Evolutionary conservation across 371 early-diverging fungal species (phyloP), one percentile per base, ranked within the genome.

Genomic region (Blyttiomyces sp.): DNA sequence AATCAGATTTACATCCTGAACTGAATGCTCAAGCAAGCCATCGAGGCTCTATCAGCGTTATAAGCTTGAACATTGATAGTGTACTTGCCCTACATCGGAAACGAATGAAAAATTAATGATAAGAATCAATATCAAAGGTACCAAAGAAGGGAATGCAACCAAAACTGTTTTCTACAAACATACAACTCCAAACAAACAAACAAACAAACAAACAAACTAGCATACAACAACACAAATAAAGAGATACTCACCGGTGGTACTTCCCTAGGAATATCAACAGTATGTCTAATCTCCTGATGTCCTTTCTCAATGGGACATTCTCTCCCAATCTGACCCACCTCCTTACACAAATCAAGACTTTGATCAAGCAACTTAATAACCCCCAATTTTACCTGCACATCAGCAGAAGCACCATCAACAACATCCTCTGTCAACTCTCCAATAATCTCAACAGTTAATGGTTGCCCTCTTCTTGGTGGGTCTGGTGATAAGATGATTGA

Each of bases 221-320:
- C n/a, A 35, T 13, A n/a, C 33, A 4, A 49, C 0, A 31, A 9
- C 7, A 24, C n/a, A 32, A 44, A 2, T 33, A 31, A 19, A 39
- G 7, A 27, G 9, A 39, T 6, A 59, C 70, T 50, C 49, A 79
- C 76, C 39, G 76, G 73, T 3, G 76, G 79, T 13, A 74, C 48
- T 50, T 75, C 71, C 24, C 59, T 23, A 0, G 79, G 79, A 42
- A 78, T 52, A 51, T 79, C 71, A 21, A 79, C 68, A 4, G 68
- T 59, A 39, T 64, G 60, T 11, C 44, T 53, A 45, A 79, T 60
- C 23, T 59, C 59, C 32, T 70, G 49, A 30, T 57, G 56, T 17
- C 79, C 79, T 64, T 73, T 59, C 53, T 63, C 61, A 16, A 79
- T 48, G 36, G 79, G 79, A 52, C 79, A 79, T 46, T 65, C 62